Evolutionary conservation across 108 stramenopile genomes (phyloP), one percentile per base, ranked within the genome.

Genomic region (Pseudonitzschia multiseries): DNA sequence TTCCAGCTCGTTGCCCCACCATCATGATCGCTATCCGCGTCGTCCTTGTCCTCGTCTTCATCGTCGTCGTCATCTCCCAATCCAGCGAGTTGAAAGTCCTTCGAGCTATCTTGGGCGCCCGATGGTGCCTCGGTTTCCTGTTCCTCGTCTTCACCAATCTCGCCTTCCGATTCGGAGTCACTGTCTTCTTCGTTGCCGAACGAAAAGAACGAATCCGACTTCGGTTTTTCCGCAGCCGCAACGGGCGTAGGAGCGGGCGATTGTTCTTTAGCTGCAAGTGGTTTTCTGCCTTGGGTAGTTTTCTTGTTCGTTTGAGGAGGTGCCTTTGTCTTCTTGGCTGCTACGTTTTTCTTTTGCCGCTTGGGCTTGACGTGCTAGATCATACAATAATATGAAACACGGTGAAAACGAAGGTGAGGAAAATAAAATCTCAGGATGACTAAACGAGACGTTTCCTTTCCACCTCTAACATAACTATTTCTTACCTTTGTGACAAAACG

Each of bases 401-500:
- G 57, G 2, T 31, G 27, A 31, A 59, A 31, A 5, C 53, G 10
- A 27, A 59, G 20, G 29, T 31, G 13, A 0, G 57, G 14, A 59
- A 27, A 59, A 27, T 10, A 31, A 27, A 28, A 59, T 48, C 46
- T 48, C 8, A 10, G 18, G 18, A 48, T 36, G 18, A 48, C 6
- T 36, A 14, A 48, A 5, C 12, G 46, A 1, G 2, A 2, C 17
- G 20, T 56, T 24, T 10, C 22, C 2, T 26, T 56, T 56, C 9
- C 2, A 4, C 10, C 13, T 26, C 26, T 1, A 10, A n/a, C n/a
- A n/a, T n/a, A n/a, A n/a, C 4, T 26, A 51, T 51, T 43, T 72
- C 93, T 89, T 84, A 95, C 93, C 93, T 95, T 89, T 52, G 72
- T 80, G 33, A 95, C 88, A 63, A 85, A 89, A 31, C 81, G 77